phyloP scores from a whole-genome alignment of 2,329 filamentous ascomycete genomes.

The Falciphora oryzae region DNA sequence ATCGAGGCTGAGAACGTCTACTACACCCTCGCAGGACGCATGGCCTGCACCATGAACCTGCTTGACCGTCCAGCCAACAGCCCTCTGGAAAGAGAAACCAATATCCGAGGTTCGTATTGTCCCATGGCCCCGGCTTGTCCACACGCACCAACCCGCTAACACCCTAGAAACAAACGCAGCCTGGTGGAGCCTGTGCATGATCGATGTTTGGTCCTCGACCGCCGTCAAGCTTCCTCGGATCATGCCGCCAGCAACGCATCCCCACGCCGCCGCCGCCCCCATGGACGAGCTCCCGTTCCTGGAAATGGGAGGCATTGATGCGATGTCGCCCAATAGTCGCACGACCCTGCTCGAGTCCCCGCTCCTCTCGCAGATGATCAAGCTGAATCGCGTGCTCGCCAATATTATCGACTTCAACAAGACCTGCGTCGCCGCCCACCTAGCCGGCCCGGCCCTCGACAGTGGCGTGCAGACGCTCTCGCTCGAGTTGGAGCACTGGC shows the following conservation, averaged over 20 bases:
- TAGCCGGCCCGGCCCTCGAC: constrained; percentile 17
- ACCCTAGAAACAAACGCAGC: constrained; percentile 14
- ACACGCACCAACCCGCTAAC: too few relatives aligned
- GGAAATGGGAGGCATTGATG: constrained; percentile 5
- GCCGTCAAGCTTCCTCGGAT: constrained; percentile 29
- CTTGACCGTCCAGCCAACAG: constrained; percentile 24
- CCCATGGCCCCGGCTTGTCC: not conserved
- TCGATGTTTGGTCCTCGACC: constrained; percentile 33
- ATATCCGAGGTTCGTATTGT: constrained; percentile 22
- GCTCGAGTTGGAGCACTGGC: constrained; percentile 29
- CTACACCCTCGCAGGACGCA: constrained; percentile 30
- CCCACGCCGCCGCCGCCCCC: constrained; percentile 19
- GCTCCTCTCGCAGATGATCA: constrained; percentile 20
- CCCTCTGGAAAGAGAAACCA: constrained; percentile 29
- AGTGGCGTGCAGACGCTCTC: constrained; percentile 26
- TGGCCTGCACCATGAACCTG: constrained; percentile 30
- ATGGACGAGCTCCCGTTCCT: constrained; percentile 31
- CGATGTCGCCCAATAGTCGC: not conserved
- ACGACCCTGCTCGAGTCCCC: constrained; percentile 6
- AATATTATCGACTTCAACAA: constrained; percentile 33
- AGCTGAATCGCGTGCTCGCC: constrained; percentile 28
- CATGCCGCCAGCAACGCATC: constrained; percentile 19
- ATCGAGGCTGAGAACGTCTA: constrained; percentile 31
- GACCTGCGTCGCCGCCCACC: constrained; percentile 17
- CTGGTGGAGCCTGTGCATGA: constrained; percentile 36